These are phyloP conservation scores for Xylaria arbuscula DNA, from an alignment of 2,329 filamentous ascomycete species.

Conservation along the genomic window DNA sequence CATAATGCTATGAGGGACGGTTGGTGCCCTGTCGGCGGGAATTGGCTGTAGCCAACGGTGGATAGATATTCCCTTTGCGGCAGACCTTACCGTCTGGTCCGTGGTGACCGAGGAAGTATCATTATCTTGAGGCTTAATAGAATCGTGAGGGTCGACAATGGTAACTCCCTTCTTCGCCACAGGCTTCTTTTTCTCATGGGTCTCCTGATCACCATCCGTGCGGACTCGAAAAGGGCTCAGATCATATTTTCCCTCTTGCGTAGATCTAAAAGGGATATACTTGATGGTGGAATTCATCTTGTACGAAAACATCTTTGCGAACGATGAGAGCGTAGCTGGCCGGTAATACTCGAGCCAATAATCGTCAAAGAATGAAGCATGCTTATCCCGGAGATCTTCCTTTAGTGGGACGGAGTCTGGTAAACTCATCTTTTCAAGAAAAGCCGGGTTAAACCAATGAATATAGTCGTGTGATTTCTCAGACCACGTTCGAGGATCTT, in stretches of 20 bases:
- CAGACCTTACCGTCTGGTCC: conserved; percentile 51
- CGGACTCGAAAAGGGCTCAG: conserved; percentile 89
- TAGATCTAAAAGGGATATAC: conserved; percentile 80
- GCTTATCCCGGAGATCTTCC: conserved; percentile 54
- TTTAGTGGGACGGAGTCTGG: conserved; percentile 60
- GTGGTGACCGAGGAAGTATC: conserved; percentile 55
- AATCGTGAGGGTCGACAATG: conserved; percentile 70
- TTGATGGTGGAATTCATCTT: conserved; percentile 91
- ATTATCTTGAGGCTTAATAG: conserved; percentile 53
- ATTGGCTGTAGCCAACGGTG: conserved; percentile 71
- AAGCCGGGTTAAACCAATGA: conserved; percentile 83
- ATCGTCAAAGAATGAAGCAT: conserved; percentile 79
- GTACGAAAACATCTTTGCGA: conserved; percentile 91
- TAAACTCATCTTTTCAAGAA: conserved; percentile 72
- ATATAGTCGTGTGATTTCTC: conserved; percentile 79
- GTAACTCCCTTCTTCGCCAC: conserved; percentile 73
- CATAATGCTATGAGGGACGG: conserved; percentile 64
- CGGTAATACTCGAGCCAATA: conserved; percentile 99
- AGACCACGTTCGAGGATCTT: conserved; percentile 80
- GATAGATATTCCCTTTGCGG: conserved; percentile 63
- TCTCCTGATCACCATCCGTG: conserved; percentile 69
- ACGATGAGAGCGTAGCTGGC: conserved; percentile 85
- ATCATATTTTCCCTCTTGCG: conserved; percentile 80
- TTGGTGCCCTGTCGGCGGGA: conserved; percentile 51
- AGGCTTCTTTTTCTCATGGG: conserved; percentile 68